Percentiles rank a stretch among this genome's conserved stretches.
Conservation (phyloP, 345 rosid genomes). For the Angophora floribunda region DNA sequence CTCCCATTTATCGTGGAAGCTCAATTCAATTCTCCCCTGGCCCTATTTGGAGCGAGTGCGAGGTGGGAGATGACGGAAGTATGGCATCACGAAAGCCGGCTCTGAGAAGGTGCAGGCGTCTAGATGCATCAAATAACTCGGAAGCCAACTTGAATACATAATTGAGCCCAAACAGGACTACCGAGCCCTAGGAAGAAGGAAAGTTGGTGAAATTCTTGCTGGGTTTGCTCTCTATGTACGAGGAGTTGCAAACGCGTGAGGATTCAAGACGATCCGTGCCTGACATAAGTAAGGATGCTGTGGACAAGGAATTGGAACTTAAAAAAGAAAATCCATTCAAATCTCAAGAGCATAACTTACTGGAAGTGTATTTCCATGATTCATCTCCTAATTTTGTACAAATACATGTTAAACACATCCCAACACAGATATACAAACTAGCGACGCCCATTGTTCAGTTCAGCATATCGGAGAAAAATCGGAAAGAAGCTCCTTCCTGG, state of each 20-base stretch:
- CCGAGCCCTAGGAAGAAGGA: neutral
- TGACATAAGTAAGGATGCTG: neutral
- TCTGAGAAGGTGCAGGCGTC: neutral
- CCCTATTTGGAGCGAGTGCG: neutral
- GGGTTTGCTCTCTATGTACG: neutral
- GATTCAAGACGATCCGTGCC: neutral
- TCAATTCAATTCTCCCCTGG: neutral
- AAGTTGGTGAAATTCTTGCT: neutral
- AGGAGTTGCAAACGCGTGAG: neutral
- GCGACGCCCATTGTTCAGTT: neutral
- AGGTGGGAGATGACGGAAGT: rapidly evolving
- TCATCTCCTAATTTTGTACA: neutral
- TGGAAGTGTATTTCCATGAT: neutral
- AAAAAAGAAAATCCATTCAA: neutral
- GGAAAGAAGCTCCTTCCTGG: neutral
- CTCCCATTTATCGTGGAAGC: neutral
- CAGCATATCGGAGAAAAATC: neutral
- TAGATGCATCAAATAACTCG: neutral
- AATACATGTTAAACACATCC: neutral
- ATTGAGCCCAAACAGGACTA: neutral
- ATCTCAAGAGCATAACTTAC: neutral
- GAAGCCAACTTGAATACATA: neutral
- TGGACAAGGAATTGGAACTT: neutral
- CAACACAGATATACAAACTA: neutral
- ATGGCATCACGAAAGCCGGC: neutral